Evolutionary conservation across 73 alveolate genomes (phyloP).

Genomic region (Effrenium voratum): DNA sequence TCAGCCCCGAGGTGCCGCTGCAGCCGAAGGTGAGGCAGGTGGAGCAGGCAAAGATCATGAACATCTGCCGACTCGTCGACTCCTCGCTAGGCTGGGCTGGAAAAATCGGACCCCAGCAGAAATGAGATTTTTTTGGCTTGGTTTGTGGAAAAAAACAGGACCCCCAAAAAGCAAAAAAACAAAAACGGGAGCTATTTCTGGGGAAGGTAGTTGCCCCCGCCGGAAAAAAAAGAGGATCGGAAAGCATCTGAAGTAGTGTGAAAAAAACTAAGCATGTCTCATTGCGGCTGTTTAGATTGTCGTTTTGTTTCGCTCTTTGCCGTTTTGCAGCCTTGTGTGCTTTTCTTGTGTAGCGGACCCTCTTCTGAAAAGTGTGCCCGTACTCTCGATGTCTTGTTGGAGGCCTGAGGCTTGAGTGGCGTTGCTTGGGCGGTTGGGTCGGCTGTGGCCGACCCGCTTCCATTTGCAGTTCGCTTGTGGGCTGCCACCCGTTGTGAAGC

Average conservation of each 20-base stretch:
- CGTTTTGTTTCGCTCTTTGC: background rate
- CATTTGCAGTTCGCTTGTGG: too few relatives aligned
- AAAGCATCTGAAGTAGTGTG: background rate
- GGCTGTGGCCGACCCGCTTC: too few relatives aligned
- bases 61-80: slow-evolving; percentile 4
- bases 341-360: too few relatives aligned
- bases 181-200: background rate
- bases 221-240: background rate
- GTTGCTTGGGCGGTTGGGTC: too few relatives aligned
- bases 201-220: background rate
- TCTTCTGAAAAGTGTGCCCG: too few relatives aligned
- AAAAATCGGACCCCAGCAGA: background rate
- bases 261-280: background rate
- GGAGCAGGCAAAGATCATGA: background rate
- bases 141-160: background rate
- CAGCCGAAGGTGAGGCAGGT: background rate
- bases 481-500: too few relatives aligned
- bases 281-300: background rate
- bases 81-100: background rate
- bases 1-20: background rate
- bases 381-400: too few relatives aligned
- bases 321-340: too few relatives aligned
- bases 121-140: background rate
- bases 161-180: background rate
- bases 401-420: too few relatives aligned